Base-by-base conservation (phyloP, 805 yeast species). In the Kodamaea restingae region DNA sequence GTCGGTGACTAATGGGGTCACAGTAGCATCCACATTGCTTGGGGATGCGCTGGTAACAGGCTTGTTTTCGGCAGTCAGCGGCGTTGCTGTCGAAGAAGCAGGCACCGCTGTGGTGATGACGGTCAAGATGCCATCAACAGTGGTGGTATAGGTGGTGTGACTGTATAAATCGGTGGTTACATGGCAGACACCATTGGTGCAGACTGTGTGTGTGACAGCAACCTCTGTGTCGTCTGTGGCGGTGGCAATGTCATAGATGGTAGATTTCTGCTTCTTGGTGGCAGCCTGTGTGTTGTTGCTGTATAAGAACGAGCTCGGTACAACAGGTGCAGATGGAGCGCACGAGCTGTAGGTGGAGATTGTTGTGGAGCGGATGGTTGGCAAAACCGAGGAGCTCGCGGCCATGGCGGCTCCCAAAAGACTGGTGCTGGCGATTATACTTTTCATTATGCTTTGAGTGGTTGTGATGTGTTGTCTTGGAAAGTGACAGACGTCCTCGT, bases 91-190 rank as follows among this genome's bases (percentile, higher is more conserved):
- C 3, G 37, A 7, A 36, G 43, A 14, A 27, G 45, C 50, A 12
- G 70, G 71, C 12, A 57, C 46, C 6, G 44, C 61, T 5, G 65
- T 57, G 21, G 65, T 62, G 32, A 63, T 38, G 7, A 65, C 65
- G n/a, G 73, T 67, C 49, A 61, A 55, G 15, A 61, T 41, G 22
- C 73, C 73, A 40, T 67, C 60, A 6, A 64, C 56, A 5, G 64
- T 60, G 28, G 70, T 51, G 22, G 69, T 63, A 39, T 54, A 58
- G 12, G 71, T 65, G 30, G 69, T 54, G 32, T 42, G 43, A 10
- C 57, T 51, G 32, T 56, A 58, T 14, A 57, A 41, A 14, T 60
- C 58, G 20, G 70, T 65, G 20, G 71, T 65, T 30, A 53, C 60
- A 35, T 49, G 50, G 41, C 73, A 67, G n/a, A 41, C 40, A 17